Evolutionary conservation across 73 alveolate genomes (phyloP).

Genomic region (Effrenium voratum): DNA sequence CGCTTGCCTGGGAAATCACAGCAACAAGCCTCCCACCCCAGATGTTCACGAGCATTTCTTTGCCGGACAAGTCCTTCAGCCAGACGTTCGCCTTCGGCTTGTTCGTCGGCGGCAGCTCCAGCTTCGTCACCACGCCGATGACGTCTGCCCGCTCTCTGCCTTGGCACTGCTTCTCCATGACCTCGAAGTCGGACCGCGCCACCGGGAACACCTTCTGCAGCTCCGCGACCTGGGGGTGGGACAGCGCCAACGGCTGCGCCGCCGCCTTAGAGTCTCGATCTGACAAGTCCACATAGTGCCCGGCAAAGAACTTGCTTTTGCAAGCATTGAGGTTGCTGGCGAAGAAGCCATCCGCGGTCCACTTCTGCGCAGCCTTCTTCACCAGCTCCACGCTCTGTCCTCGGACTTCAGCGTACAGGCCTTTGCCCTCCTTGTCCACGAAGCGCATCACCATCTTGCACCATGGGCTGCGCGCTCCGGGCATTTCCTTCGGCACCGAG

Average conservation of each 20-base stretch:
- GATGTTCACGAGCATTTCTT: not conserved
- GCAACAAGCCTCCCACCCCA: not conserved
- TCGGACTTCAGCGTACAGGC: not conserved
- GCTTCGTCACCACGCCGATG: not conserved
- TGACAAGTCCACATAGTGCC: not conserved
- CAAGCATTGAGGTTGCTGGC: not conserved
- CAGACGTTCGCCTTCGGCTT: not conserved
- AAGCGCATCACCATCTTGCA: not conserved
- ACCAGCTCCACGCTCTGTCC: too few relatives aligned
- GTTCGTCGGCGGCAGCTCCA: not conserved
- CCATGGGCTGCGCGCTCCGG: not conserved
- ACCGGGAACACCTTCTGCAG: not conserved
- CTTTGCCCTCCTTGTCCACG: not conserved
- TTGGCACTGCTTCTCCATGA: not conserved
- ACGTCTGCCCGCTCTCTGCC: not conserved
- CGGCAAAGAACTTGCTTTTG: not conserved
- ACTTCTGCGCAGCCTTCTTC: not conserved
- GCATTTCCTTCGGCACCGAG: not conserved
- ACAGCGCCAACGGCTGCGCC: not conserved
- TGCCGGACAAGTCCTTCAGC: not conserved
- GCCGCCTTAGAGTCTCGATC: not conserved
- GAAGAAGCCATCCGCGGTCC: not conserved
- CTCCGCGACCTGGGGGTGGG: not conserved
- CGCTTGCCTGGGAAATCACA: not conserved
- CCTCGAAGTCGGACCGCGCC: not conserved